Percentiles rank a stretch among this genome's conserved stretches.
Conservation (phyloP, 169 alveolate species). For the Theileria equi region DNA sequence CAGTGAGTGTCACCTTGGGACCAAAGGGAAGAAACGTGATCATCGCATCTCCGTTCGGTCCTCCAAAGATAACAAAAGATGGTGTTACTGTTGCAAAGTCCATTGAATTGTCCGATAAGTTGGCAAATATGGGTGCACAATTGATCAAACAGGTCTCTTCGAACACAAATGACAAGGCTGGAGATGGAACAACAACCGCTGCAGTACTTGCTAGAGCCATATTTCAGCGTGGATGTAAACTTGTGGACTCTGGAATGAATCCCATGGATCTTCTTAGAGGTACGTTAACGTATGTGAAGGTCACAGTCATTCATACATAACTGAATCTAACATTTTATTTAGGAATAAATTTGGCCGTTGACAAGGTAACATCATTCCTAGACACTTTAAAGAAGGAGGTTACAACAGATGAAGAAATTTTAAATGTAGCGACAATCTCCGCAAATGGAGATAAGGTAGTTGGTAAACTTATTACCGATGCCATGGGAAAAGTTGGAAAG, state of each 20-base stretch:
- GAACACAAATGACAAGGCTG: constrained; percentile 97
- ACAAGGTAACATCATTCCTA: constrained; percentile 67
- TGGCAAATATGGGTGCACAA: constrained; percentile 96
- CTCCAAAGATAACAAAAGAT: constrained; percentile 98
- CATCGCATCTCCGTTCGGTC: constrained; percentile 90
- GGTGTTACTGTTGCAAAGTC: constrained; percentile 99
- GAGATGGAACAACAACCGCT: constrained; percentile 99
- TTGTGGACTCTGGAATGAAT: constrained; percentile 98
- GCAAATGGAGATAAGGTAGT: constrained; percentile 97
- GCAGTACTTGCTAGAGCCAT: constrained; percentile 98
- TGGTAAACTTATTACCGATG: constrained; percentile 95
- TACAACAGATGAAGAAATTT: constrained; percentile 76
- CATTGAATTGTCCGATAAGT: constrained; percentile 90
- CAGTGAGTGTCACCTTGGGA: constrained; percentile 98
- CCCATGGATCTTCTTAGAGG: constrained; percentile 98
- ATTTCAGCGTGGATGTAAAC: constrained; percentile 96
- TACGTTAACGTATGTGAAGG: constrained; percentile 83
- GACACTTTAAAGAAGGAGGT: constrained; percentile 74
- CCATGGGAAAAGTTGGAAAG: constrained; percentile 95
- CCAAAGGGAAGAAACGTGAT: constrained; percentile 99
- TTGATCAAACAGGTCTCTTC: constrained; percentile 96
- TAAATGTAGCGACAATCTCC: constrained; percentile 97
- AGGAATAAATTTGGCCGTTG: constrained; percentile 71
- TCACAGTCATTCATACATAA: not conserved
- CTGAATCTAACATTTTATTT: not conserved